Conservation (phyloP, 441 rosid species). For the Erodium trifolium region DNA sequence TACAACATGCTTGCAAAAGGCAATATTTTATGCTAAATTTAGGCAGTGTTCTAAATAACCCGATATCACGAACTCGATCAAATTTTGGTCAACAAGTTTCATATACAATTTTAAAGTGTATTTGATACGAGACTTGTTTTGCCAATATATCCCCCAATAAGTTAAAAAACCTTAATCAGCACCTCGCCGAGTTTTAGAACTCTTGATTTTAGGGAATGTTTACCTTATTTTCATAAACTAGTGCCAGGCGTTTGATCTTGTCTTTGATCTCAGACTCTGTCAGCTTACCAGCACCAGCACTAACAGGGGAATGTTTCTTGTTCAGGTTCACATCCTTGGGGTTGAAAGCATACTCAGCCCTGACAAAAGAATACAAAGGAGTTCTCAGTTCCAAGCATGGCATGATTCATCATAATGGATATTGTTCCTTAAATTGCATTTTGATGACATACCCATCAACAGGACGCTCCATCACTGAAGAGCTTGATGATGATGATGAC, state of each 20-base stretch:
- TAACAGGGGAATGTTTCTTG: constrained; percentile 42
- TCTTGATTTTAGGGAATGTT: background rate
- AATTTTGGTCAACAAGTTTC: too few relatives aligned
- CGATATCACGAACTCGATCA: too few relatives aligned
- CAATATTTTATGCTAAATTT: background rate
- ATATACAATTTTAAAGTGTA: too few relatives aligned
- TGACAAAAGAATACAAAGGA: constrained; percentile 21
- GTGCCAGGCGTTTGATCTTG: constrained; percentile 52
- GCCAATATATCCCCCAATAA: too few relatives aligned
- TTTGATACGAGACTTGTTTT: too few relatives aligned
- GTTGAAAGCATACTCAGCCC: constrained; percentile 75
- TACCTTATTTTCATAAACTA: constrained; percentile 59
- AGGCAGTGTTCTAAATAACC: too few relatives aligned
- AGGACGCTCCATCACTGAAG: constrained; percentile 28
- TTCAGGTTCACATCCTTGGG: constrained; percentile 58
- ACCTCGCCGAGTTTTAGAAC: too few relatives aligned
- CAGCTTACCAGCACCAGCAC: constrained; percentile 26
- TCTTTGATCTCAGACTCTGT: constrained; percentile 66
- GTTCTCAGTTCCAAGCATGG: background rate
- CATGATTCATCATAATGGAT: background rate
- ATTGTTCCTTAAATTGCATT: background rate
- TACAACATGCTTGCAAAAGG: too few relatives aligned
- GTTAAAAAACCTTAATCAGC: too few relatives aligned
- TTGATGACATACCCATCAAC: constrained; percentile 49
- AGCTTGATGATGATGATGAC: constrained; percentile 29